Evolutionary conservation across 495 filamentous ascomycete genomes (phyloP).

Genomic region (Lophium mytilinum): DNA sequence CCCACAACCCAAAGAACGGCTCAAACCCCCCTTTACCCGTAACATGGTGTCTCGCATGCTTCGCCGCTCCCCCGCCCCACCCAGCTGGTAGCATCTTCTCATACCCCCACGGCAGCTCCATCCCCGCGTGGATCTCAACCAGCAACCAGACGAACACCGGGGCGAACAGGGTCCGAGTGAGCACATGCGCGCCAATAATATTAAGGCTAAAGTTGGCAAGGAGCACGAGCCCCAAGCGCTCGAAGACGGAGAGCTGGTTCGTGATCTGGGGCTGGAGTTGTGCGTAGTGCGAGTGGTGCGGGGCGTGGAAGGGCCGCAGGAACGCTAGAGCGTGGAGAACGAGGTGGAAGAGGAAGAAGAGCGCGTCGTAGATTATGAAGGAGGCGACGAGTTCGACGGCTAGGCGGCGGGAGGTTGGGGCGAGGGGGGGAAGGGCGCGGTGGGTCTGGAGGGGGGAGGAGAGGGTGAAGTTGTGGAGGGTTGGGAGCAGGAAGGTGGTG

Average conservation of each 20-base stretch:
- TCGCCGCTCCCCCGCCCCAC: slow-evolving; percentile 29
- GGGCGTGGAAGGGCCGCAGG: slow-evolving; percentile 18
- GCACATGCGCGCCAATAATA: slow-evolving; percentile 32
- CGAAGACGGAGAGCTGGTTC: slow-evolving; percentile 30
- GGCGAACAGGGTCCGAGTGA: slow-evolving; percentile 33
- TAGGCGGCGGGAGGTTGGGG: slow-evolving; percentile 27
- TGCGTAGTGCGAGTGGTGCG: slow-evolving; percentile 29
- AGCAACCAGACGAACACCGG: slow-evolving; percentile 31
- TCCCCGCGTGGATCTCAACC: slow-evolving; percentile 32
- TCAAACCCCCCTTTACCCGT: slow-evolving; percentile 17
- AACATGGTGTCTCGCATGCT: slow-evolving; percentile 29
- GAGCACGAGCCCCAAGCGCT: slow-evolving; percentile 27
- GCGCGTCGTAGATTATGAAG: slow-evolving; percentile 30
- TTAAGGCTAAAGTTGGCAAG: slow-evolving; percentile 34
- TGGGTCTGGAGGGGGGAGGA: slow-evolving; percentile 27
- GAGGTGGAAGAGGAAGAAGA: slow-evolving; percentile 35
- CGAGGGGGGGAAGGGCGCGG: slow-evolving; percentile 25
- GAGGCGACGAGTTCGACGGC: slow-evolving; percentile 22
- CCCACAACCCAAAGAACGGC: slow-evolving; percentile 34
- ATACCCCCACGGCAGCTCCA: slow-evolving; percentile 31
- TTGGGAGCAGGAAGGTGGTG: no score
- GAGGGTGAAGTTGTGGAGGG: slow-evolving; percentile 27
- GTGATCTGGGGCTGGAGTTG: slow-evolving; percentile 34
- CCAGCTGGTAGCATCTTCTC: slow-evolving; percentile 31
- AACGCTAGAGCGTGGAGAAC: slow-evolving; percentile 26